A percentile compares a stretch with the other conserved stretches of the same genome.
phyloP scores from a whole-genome alignment of 2,329 filamentous ascomycete species.

The Orbilia ellipsospora region DNA sequence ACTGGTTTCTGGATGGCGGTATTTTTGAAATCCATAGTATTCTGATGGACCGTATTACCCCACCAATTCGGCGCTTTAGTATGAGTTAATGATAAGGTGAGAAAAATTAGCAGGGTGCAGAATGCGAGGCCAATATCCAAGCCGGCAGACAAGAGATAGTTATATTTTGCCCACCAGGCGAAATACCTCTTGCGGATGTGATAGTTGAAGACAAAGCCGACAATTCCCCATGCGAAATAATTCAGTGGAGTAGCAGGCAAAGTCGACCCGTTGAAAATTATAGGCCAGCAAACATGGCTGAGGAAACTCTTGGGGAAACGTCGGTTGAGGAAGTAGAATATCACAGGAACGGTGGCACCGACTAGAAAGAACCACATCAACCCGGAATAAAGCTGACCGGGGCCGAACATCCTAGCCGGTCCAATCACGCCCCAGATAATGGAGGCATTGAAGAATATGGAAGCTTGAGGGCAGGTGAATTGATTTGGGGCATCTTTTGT shows the following conservation, averaged over 20 bases:
- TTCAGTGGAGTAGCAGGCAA: constrained; percentile 76
- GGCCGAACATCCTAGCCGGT: constrained; percentile 75
- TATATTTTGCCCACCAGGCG: constrained; percentile 82
- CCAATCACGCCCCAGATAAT: constrained; percentile 80
- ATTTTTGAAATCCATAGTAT: constrained; percentile 66
- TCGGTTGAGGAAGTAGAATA: constrained; percentile 72
- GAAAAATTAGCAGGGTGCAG: constrained; percentile 76
- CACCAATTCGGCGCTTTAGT: constrained; percentile 71
- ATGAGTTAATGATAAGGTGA: constrained; percentile 72
- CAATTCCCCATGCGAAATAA: constrained; percentile 76
- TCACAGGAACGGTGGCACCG: constrained; percentile 71
- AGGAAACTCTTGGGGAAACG: constrained; percentile 71
- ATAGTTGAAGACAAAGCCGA: constrained; percentile 76
- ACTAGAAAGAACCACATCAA: constrained; percentile 79
- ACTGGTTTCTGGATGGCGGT: constrained; percentile 65
- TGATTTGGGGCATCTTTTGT: constrained; percentile 70
- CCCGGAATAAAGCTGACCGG: constrained; percentile 71
- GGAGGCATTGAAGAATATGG: constrained; percentile 75
- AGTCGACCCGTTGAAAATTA: constrained; percentile 74
- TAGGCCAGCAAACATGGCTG: constrained; percentile 74
- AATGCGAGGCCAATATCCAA: constrained; percentile 76
- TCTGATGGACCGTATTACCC: constrained; percentile 67
- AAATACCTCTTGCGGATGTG: constrained; percentile 73
- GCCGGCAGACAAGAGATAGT: constrained; percentile 78
- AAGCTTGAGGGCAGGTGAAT: constrained; percentile 70